These are phyloP conservation scores for Rosa multiflora DNA, from an alignment of 306 rosid species.

Conservation along the genomic window DNA sequence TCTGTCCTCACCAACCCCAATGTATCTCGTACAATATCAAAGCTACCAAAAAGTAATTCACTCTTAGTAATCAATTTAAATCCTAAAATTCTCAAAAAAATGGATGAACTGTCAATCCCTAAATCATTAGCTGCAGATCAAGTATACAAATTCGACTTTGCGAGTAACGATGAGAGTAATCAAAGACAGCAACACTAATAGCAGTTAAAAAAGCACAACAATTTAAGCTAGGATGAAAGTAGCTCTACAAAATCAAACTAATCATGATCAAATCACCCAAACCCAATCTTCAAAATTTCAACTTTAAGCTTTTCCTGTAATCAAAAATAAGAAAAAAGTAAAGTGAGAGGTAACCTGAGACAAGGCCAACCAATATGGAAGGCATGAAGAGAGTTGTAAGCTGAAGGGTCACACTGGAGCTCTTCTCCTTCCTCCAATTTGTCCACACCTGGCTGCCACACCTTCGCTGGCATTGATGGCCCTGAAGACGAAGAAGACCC, in stretches of 20 bases:
- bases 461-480: constrained; percentile 67
- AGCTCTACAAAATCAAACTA: background rate
- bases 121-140: background rate
- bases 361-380: constrained; percentile 94
- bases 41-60: constrained; percentile 53
- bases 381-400: constrained; percentile 87
- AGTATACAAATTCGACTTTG: background rate
- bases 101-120: too few species aligned
- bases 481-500: constrained; percentile 58
- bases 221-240: background rate
- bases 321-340: background rate
- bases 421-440: constrained; percentile 94
- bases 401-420: constrained; percentile 93
- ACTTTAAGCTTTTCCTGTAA: background rate
- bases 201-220: background rate
- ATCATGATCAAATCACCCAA: background rate
- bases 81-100: too few species aligned
- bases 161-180: too few species aligned
- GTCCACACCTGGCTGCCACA: constrained; percentile 98
- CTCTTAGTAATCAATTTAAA: background rate
- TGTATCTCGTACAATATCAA: constrained; percentile 75
- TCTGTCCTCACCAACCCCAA: constrained; percentile 74
- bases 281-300: constrained; percentile 9
- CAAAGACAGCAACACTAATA: background rate
- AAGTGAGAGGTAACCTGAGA: constrained; percentile 51